Base-by-base conservation (phyloP, 23 red algal genomes). In the Agarophyton chilense region DNA sequence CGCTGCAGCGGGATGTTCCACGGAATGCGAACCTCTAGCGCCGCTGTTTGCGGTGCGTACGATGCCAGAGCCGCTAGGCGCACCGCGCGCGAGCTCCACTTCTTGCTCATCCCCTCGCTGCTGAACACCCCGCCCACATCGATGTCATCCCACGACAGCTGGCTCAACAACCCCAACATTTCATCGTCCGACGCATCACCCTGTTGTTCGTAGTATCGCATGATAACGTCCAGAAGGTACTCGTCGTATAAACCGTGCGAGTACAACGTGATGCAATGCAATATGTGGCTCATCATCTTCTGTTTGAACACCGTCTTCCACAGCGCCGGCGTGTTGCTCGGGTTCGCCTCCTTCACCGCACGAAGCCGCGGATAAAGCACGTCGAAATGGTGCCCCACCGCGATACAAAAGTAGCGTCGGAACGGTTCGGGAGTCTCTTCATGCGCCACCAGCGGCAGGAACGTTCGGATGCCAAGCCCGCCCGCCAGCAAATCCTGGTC, bases 361-460 rank as follows among this genome's bases (percentile, higher is more conserved):
- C 68, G 65, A 12, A 88, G 68, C 7, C 84, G 44, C 41, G 84
- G 72, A 39, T 77, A 88, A 43, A 88, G 43, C 40, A 88, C 84
- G 32, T 88, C 84, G 52, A 88, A 88, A 43, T 88, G 84, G 72
- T 88, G 84, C 16, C 84, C 84, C 38, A 88, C 84, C 1, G 84
- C 84, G 21, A 88, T 88, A 47, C 84, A 88, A 88, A 88, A 75
- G 46, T 88, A 88, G 9, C 84, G 65, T 29, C 84, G 84, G 62
- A 88, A 88, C 13, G 47, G 49, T 41, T 88, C 84, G 14, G 84
- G 84, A 2, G 84, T 88, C 52, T 88, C 84, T 18, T 43, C 68
- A 47, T 88, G 84, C 1, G 60, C 65, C 38, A 77, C 84, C 45
- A 88, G 46, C 8, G 84, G 84, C n/a, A 88, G 65, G 31, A 88